Evolutionary conservation across 83 land plant species (phyloP).

Genomic region (Diphasiastrum complanatum): DNA sequence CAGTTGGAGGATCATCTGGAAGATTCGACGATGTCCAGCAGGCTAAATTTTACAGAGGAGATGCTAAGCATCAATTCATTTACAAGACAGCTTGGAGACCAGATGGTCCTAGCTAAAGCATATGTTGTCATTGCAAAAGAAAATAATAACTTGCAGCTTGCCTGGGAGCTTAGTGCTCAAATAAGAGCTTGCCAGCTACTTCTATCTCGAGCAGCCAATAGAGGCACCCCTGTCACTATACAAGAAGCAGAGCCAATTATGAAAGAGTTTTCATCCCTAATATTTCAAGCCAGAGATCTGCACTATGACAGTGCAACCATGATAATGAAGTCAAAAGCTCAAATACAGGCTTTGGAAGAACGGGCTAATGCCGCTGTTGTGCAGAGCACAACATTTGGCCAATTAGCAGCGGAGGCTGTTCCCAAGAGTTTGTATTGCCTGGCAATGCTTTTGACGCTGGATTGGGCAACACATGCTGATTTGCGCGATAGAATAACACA

Average conservation of each 20-base stretch:
- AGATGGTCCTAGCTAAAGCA: conserved; percentile 13
- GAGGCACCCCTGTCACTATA: not conserved
- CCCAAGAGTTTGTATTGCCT: conserved; percentile 13
- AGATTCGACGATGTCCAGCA: too few relatives aligned
- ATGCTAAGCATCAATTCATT: conserved; percentile 1
- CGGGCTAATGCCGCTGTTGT: conserved; percentile 8
- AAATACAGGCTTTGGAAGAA: conserved; percentile 10
- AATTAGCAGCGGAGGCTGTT: conserved; percentile 13
- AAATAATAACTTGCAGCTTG: conserved; percentile 11
- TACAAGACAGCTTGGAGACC: conserved; percentile 15
- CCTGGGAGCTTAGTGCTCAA: conserved; percentile 12
- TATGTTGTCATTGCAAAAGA: conserved; percentile 14
- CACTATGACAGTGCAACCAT: conserved; percentile 13
- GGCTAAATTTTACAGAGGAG: conserved; percentile 8
- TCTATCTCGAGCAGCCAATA: conserved; percentile 3
- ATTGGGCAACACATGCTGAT: not conserved
- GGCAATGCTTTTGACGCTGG: conserved; percentile 8
- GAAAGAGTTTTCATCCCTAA: conserved; percentile 1
- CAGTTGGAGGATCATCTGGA: too few relatives aligned
- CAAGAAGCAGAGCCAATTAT: conserved; percentile 8
- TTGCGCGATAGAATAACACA: not conserved
- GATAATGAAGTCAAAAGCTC: conserved; percentile 14
- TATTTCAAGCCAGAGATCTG: conserved; percentile 5
- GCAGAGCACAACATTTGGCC: conserved; percentile 16
- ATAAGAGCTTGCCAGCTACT: conserved; percentile 12